Conservation (phyloP, 306 rosid species). For the Datisca glomerata region DNA sequence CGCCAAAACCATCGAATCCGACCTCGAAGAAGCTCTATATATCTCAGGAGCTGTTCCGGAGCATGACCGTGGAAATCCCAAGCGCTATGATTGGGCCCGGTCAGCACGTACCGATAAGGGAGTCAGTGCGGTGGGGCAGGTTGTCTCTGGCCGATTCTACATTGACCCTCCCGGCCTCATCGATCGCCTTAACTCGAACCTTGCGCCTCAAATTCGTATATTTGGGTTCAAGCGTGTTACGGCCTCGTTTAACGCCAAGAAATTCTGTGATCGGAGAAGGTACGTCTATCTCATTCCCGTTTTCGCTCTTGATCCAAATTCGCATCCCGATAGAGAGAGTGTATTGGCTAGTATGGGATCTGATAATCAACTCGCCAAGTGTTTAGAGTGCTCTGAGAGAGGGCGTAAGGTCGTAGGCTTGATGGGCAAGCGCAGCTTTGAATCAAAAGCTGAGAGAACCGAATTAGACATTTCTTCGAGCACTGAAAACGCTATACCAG, state of each 20-base stretch:
- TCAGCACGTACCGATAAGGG: constrained; percentile 96
- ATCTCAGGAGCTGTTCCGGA: constrained; percentile 73
- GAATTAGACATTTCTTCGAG: constrained; percentile 30
- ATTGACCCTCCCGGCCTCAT: constrained; percentile 88
- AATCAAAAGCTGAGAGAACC: constrained; percentile 22
- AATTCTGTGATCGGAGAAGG: constrained; percentile 94
- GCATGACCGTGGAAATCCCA: constrained; percentile 56
- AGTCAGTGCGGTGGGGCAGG: constrained; percentile 94
- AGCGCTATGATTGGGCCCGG: constrained; percentile 86
- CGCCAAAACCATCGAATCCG: constrained; percentile 94
- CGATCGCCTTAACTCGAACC: constrained; percentile 71
- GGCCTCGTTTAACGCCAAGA: constrained; percentile 74
- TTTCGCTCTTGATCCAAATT: constrained; percentile 70
- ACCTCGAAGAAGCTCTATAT: constrained; percentile 77
- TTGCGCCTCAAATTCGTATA: constrained; percentile 65
- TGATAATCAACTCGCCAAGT: constrained; percentile 56
- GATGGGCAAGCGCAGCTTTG: constrained; percentile 47
- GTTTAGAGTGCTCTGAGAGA: constrained; percentile 74
- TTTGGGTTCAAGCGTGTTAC: constrained; percentile 85
- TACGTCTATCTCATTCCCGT: constrained; percentile 81
- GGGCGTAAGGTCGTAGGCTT: constrained; percentile 76
- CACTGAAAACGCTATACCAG: constrained; percentile 7
- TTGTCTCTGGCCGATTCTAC: constrained; percentile 83
- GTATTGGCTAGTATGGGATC: constrained; percentile 89
- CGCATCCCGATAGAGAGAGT: constrained; percentile 84